Evolutionary conservation across 768 basidiomycete genomes (phyloP), one percentile per base, ranked within the genome.

Genomic region (Mycena indigotica): DNA sequence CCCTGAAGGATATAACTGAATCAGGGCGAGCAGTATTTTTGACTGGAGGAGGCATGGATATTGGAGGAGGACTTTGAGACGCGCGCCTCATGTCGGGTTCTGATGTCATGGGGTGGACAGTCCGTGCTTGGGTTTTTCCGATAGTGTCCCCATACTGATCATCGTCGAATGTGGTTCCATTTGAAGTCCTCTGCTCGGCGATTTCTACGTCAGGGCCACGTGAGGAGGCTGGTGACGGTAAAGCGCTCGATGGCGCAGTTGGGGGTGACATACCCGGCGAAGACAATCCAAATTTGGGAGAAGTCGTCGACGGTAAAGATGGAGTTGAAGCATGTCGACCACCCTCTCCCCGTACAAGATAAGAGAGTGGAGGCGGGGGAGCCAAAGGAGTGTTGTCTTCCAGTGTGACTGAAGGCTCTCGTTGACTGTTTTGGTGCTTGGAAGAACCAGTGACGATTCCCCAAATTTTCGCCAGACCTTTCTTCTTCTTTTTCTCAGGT

Each of bases 311-410:
- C 6, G 82, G 83, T 45, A 91, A 73, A 21, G 90, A 90, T 13
- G 86, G 84, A 4, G 87, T 86, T 16, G 91, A 90, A 24, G 81
- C 77, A 65, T 86, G 87, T 4, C 89, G 83, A 50, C 76, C 77
- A 45, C 75, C 72, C 16, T 84, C 79, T 28, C 77, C 77, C 41
- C 81, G 81, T 59, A 93, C 93, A 46, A 98, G 81, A 73, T 94
- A 95, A 0, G 93, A 93, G 52, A 98, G 68, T 4, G 93, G 89
- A 4, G 96, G 96, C 2, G 96, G 96, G 1, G 95, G 96, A 2
- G 90, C 86, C 38, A 97, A 77, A 3, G 92, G 94, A 8, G 79
- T 71, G 63, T 90, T 85, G 65, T 93, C 91, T 3, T 91, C 88
- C 40, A 67, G 70, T 38, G 70, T 78, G 59, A 79, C 82, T 5